Conservation (phyloP, 2,329 filamentous ascomycete species). For the Colletotrichum sp. region DNA sequence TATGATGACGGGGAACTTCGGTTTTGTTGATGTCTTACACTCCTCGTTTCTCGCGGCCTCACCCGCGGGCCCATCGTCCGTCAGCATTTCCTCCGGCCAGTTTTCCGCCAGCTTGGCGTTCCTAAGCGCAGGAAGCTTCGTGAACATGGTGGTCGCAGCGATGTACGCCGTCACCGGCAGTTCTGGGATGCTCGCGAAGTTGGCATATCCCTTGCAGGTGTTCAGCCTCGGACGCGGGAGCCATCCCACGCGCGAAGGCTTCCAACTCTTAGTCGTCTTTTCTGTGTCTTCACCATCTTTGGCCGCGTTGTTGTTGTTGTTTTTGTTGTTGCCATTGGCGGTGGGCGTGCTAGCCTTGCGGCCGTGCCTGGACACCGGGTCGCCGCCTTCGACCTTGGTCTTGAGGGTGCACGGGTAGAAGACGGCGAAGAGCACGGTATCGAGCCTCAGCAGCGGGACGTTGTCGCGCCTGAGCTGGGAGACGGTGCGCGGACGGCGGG, state of each 20-base stretch:
- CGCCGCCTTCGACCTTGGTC: slow-evolving; percentile 30
- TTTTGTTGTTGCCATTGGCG: neutral
- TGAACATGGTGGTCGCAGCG: slow-evolving; percentile 64
- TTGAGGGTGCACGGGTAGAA: slow-evolving; percentile 64
- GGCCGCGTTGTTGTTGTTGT: neutral
- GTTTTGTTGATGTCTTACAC: slow-evolving; percentile 31
- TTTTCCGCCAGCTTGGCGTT: slow-evolving; percentile 63
- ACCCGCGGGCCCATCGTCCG: slow-evolving; percentile 35
- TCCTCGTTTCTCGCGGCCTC: slow-evolving; percentile 33
- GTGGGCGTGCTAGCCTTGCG: neutral
- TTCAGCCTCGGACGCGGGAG: slow-evolving; percentile 61
- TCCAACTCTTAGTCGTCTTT: slow-evolving; percentile 2
- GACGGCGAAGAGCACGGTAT: slow-evolving; percentile 67
- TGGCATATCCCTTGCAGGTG: slow-evolving; percentile 66
- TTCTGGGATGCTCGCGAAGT: slow-evolving; percentile 59
- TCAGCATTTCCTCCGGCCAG: slow-evolving; percentile 49
- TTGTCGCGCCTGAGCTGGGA: slow-evolving; percentile 44
- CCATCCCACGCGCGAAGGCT: slow-evolving; percentile 63
- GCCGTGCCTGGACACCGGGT: neutral
- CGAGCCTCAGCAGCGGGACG: slow-evolving; percentile 44
- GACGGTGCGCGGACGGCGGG: slow-evolving; percentile 41
- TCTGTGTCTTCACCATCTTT: neutral
- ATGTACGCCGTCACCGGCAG: slow-evolving; percentile 57
- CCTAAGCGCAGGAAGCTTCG: slow-evolving; percentile 67
- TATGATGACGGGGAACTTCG: slow-evolving; percentile 65